A percentile compares a stretch with the other conserved stretches of the same genome.
phyloP scores from a whole-genome alignment of 2,329 filamentous ascomycete species.

The Hypoxylon sp. region DNA sequence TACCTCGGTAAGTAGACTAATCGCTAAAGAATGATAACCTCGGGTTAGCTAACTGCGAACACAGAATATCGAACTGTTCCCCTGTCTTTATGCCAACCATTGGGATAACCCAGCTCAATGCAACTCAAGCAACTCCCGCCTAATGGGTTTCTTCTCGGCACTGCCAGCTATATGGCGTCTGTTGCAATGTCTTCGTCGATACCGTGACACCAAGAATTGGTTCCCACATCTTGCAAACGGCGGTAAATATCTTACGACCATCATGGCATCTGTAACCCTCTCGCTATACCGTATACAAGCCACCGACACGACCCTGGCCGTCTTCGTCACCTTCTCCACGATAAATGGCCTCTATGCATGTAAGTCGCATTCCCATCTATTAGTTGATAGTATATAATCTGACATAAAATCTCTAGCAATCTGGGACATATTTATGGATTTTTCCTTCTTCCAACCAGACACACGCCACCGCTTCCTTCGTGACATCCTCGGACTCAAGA shows the following conservation, averaged over 20 bases:
- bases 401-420: conserved; percentile 60
- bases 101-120: conserved; percentile 81
- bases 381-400: background rate
- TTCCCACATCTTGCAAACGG: conserved; percentile 95
- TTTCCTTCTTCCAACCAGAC: conserved; percentile 84
- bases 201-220: conserved; percentile 82
- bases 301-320: conserved; percentile 63
- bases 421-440: conserved; percentile 98
- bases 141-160: conserved; percentile 84
- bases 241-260: conserved; percentile 88
- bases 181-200: conserved; percentile 89
- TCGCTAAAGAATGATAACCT: background rate
- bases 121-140: conserved; percentile 83
- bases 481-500: conserved; percentile 81
- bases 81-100: conserved; percentile 84
- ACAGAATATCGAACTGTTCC: conserved; percentile 90
- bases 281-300: conserved; percentile 83
- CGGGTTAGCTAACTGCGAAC: conserved; percentile 35
- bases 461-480: conserved; percentile 75
- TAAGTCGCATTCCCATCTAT: conserved; percentile 52
- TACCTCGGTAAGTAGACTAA: conserved; percentile 71
- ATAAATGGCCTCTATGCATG: conserved; percentile 85
- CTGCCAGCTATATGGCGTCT: conserved; percentile 91
- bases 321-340: conserved; percentile 83
- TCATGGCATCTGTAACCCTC: conserved; percentile 78